phyloP scores from a whole-genome alignment of 371 early-diverging fungal species.

The Syncephalastrum sp. region DNA sequence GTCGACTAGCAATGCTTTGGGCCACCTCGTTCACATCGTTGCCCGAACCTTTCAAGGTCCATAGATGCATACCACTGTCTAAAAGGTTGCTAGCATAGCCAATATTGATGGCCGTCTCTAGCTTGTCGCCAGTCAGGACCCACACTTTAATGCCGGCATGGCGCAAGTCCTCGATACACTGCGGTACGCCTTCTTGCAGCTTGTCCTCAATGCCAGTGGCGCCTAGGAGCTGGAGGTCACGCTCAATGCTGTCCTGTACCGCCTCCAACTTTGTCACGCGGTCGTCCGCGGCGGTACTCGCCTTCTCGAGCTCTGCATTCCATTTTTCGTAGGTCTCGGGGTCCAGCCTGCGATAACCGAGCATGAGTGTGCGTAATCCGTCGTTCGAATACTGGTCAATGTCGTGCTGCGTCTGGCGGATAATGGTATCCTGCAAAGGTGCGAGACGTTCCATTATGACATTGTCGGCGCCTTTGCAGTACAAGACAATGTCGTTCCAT shows the following conservation, averaged over 20 bases:
- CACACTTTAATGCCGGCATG: conserved; percentile 96
- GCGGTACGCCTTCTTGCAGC: conserved; percentile 94
- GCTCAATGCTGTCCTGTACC: conserved; percentile 79
- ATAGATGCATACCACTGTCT: conserved; percentile 69
- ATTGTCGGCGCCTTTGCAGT: conserved; percentile 97
- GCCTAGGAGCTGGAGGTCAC: conserved; percentile 80
- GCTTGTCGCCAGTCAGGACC: conserved; percentile 99
- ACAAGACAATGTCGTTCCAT: conserved; percentile 78
- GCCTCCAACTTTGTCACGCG: conserved; percentile 73
- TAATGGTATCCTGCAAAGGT: conserved; percentile 9
- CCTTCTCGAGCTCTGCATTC: conserved; percentile 65
- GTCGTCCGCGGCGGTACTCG: conserved; percentile 71
- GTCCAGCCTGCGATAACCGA: conserved; percentile 73
- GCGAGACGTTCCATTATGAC: conserved; percentile 81
- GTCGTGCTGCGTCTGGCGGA: conserved; percentile 59
- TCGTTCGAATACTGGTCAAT: conserved; percentile 77
- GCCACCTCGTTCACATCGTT: conserved; percentile 26
- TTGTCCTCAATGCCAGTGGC: conserved; percentile 99
- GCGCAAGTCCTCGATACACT: conserved; percentile 82
- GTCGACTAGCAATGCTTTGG: background rate
- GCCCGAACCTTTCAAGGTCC: conserved; percentile 60
- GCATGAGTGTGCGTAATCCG: conserved; percentile 88
- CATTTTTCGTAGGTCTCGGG: conserved; percentile 72
- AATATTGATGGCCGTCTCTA: conserved; percentile 99
- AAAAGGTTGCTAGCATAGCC: conserved; percentile 89